phyloP scores from a whole-genome alignment of 2,329 filamentous ascomycete genomes.

The Penicillium sp. region DNA sequence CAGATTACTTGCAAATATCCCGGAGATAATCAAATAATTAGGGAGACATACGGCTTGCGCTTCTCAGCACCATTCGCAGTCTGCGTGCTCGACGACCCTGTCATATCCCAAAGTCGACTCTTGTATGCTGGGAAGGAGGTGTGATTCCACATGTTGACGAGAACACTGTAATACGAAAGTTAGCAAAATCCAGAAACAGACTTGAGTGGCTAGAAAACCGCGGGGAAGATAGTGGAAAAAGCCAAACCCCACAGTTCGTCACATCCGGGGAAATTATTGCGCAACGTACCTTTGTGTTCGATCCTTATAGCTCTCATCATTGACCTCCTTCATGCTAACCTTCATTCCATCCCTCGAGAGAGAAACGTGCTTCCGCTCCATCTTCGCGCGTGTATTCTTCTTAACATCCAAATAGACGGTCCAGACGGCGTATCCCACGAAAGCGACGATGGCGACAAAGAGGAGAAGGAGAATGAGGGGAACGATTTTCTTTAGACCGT shows the following conservation, averaged over 20 bases:
- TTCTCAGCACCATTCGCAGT: conserved; percentile 23
- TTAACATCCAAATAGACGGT: conserved; percentile 60
- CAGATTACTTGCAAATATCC: not conserved
- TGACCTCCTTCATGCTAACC: conserved; percentile 60
- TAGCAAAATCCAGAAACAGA: not conserved
- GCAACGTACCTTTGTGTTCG: conserved; percentile 54
- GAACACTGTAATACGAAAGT: conserved; percentile 34
- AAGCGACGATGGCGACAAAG: conserved; percentile 52
- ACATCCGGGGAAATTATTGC: not conserved
- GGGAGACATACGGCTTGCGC: conserved; percentile 27
- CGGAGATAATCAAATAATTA: not conserved
- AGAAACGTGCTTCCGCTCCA: conserved; percentile 64
- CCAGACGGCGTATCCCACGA: conserved; percentile 60
- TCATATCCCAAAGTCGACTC: conserved; percentile 45
- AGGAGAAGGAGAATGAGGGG: conserved; percentile 59
- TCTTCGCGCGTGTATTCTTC: conserved; percentile 57
- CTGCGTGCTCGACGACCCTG: conserved; percentile 13
- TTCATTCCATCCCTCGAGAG: conserved; percentile 63
- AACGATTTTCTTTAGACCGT: conserved; percentile 41
- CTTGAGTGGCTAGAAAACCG: conserved; percentile 3
- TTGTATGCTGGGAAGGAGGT: conserved; percentile 49
- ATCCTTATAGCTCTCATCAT: conserved; percentile 60
- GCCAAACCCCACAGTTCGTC: not conserved
- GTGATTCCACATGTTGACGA: conserved; percentile 53
- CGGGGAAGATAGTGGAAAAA: not conserved